Percentiles rank a stretch among this genome's conserved stretches.
phyloP scores from a whole-genome alignment of 148 eudicot genomes.

The Arbutus unedo region DNA sequence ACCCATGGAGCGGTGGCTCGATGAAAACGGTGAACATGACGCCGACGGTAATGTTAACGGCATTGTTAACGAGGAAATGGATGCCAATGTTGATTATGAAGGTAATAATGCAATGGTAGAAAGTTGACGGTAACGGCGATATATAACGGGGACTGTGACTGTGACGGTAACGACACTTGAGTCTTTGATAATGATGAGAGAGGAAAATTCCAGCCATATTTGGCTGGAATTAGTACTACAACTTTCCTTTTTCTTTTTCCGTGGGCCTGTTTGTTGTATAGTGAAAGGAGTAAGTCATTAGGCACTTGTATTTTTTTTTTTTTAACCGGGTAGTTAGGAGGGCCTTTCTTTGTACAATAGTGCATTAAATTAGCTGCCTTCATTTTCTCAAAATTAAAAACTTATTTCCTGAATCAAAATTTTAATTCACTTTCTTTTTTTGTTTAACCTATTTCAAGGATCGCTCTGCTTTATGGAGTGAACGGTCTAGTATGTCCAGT shows the following conservation, averaged over 20 bases:
- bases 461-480: too few relatives aligned
- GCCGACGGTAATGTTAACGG: slow-evolving; percentile 16
- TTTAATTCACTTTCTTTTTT: neutral
- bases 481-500: too few relatives aligned
- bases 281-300: neutral
- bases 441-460: too few relatives aligned
- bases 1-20: slow-evolving; percentile 43
- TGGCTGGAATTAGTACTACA: neutral
- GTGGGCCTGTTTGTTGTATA: neutral
- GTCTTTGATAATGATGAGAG: slow-evolving; percentile 2
- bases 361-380: slow-evolving; percentile 1
- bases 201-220: neutral
- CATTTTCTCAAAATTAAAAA: neutral
- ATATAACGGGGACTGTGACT: slow-evolving; percentile 17
- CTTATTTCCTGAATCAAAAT: neutral
- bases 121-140: slow-evolving; percentile 15
- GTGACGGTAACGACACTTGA: slow-evolving; percentile 28
- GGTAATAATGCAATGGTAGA: slow-evolving; percentile 18
- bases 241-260: neutral
- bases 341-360: slow-evolving; percentile 11
- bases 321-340: neutral
- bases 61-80: slow-evolving; percentile 17
- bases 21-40: slow-evolving; percentile 23
- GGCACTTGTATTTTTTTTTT: neutral
- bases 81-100: neutral